Evolutionary conservation across 352 stramenopile genomes (phyloP).

Genomic region (Pythium aristosporum): DNA sequence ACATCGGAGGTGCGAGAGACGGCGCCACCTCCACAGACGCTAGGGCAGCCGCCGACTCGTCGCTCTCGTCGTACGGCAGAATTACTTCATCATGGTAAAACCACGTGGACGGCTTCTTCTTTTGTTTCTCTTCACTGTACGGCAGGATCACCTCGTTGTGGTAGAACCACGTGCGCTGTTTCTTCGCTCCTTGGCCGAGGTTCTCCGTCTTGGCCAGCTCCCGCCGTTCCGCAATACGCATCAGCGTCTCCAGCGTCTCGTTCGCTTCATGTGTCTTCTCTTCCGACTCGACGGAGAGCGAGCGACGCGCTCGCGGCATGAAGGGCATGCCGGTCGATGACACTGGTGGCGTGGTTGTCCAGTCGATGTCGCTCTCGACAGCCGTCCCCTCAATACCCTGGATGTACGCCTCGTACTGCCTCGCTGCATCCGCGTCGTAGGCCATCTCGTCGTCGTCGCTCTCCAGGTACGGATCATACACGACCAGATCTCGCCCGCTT

Average conservation of each 20-base stretch:
- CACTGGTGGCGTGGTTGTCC: conserved; percentile 16
- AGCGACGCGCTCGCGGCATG: neutral
- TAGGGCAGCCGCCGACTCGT: neutral
- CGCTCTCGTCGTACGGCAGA: conserved; percentile 22
- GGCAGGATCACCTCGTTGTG: neutral
- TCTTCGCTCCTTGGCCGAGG: no score
- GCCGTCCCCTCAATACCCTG: conserved; percentile 35
- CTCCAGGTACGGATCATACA: conserved; percentile 30
- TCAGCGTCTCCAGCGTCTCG: conserved; percentile 13
- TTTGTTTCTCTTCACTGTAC: neutral
- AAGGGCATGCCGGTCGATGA: neutral
- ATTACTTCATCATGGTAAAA: conserved; percentile 30
- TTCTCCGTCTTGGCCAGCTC: conserved; percentile 11
- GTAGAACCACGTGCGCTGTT: no score
- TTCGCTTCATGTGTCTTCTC: conserved; percentile 3
- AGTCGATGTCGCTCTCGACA: conserved; percentile 3
- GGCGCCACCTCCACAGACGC: neutral
- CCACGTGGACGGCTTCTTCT: conserved; percentile 25
- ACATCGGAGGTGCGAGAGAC: neutral
- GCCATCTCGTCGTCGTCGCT: conserved; percentile 8
- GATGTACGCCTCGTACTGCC: conserved; percentile 35
- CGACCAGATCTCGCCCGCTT: conserved; percentile 17
- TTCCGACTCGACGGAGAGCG: conserved; percentile 6
- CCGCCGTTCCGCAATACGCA: conserved; percentile 15
- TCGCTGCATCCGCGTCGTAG: conserved; percentile 8